Base-by-base conservation (phyloP, 148 eudicot species). In the Camellia sinensis region DNA sequence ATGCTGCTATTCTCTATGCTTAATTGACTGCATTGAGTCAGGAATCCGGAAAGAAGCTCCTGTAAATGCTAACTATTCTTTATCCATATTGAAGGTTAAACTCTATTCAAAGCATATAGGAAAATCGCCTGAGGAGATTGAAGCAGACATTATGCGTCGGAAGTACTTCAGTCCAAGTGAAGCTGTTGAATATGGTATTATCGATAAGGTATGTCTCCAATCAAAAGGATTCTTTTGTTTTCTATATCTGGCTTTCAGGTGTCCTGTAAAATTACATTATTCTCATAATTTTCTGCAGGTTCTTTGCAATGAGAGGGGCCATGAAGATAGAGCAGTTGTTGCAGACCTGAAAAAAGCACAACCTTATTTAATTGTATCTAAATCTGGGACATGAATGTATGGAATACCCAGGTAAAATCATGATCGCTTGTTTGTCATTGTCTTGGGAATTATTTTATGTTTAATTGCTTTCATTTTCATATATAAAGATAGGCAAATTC, bases 141-240 rank as follows among this genome's bases (percentile, higher is more conserved):
- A 93, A 89, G 94, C 83, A 71, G 97, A 95, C 82, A 91, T 95
- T 61, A 87, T 91, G 82, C 93, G 90, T 64, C 99, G 97, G 74
- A 95, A 92, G 82, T 95, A 95, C 86, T 95, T 93, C 75, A 93
- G 92, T 87, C 98, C 99, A 8, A 91, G 92, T 82, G 97, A 96
- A 87, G 99, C 99, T 41, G 92, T 94, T 89, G 97, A 96, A 84
- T 96, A 94, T 79, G 98, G 99, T 66, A 86, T 96, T 81, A 96
- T 96, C 77, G 98, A 96, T 77, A 96, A 96, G 98, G 98, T 94
- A 90, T 12, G 52, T 48, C 53, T 61, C 17, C 19, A 57, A 15
- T 19, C 22, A 60, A 45, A 61, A n/a, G 17, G 69, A 22, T 50
- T 4, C 66, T 66, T 80, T 41, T 52, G 2, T 7, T 48, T 48